Base-by-base conservation (phyloP, 2,329 filamentous ascomycete species). In the Fusarium udum region DNA sequence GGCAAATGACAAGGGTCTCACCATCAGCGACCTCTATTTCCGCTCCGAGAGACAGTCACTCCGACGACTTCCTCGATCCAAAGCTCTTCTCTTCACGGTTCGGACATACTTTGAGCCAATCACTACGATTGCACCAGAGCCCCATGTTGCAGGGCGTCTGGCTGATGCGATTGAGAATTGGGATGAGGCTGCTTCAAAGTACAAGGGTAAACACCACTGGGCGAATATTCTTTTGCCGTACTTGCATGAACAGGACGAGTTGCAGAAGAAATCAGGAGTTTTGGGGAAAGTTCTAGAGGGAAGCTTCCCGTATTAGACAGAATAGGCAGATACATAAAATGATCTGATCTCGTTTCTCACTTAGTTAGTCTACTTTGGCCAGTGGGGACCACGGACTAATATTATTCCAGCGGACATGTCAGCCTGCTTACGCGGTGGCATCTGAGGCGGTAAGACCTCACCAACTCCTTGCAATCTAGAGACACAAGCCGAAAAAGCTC, bases 181-280 rank as follows among this genome's bases (percentile, higher is more conserved):
- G 69, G 73, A 75, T 32, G 70, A 75, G 5, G 43, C 56, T 1
- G 58, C 63, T 0, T 75, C 73, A 0, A 31, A 42, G 0, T 75
- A 75, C 8, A 75, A 75, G 16, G 72, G 73, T 0, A 75, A 69
- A 2, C 73, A 75, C 13, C 67, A 75, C 10, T 75, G 73, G 73
- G 57, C 63, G 1, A 46, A 45, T 18, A 64, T 75, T 6, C 26
- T 75, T 6, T 26, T 75, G 15, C 70, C 73, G 0, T 75, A 73
- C 22, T 22, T 75, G 3, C 67, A 67, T 0, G 67, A 73, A 3
- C 70, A 75, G 12, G 45, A 75, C 6, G 46, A 58, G 22, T 16
- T 55, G 11, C 64, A 74, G 22, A 73, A 61, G 20, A n/a, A 67
- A 32, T 48, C 56, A 0, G 70, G 72, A 1, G 3, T 73, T 0